phyloP scores from a whole-genome alignment of 2,329 filamentous ascomycete genomes.

The Arachnopeziza araneosa region DNA sequence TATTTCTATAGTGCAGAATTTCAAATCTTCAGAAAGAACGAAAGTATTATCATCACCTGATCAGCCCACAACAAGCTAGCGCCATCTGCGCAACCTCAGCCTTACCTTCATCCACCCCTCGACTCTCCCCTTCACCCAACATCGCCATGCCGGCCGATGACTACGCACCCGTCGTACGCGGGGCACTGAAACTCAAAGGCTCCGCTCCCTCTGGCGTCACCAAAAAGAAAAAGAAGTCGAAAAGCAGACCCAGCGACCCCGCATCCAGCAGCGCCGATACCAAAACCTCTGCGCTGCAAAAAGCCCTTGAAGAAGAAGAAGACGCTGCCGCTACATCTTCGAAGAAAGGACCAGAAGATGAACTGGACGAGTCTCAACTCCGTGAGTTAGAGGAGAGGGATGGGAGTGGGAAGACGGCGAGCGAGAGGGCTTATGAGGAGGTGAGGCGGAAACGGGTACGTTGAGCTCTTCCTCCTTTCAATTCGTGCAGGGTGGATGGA shows the following conservation, averaged over 20 bases:
- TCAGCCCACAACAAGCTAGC: not conserved
- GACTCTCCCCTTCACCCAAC: not conserved
- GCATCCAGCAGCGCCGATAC: slow-evolving; percentile 29
- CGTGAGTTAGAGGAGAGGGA: slow-evolving; percentile 30
- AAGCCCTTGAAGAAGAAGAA: slow-evolving; percentile 18
- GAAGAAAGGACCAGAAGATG: slow-evolving; percentile 19
- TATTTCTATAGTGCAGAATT: too few relatives aligned
- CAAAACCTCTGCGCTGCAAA: slow-evolving; percentile 39
- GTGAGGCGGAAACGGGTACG: slow-evolving; percentile 71
- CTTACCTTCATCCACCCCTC: not conserved
- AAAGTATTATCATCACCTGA: not conserved
- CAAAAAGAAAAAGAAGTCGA: slow-evolving; percentile 52
- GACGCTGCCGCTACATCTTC: slow-evolving; percentile 17
- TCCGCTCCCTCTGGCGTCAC: slow-evolving; percentile 57
- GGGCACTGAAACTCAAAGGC: slow-evolving; percentile 83
- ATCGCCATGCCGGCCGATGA: slow-evolving; percentile 64
- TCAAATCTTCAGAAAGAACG: too few relatives aligned
- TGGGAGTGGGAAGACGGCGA: slow-evolving; percentile 65
- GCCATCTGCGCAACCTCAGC: not conserved
- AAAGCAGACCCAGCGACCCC: not conserved
- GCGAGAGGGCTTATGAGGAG: slow-evolving; percentile 78
- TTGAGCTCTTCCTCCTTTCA: slow-evolving; percentile 19
- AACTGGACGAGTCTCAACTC: slow-evolving; percentile 25
- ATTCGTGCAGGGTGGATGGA: not conserved
- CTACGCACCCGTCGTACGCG: slow-evolving; percentile 58